Evolutionary conservation across 768 basidiomycete genomes (phyloP).

Genomic region (Crassisporium funariophilum): DNA sequence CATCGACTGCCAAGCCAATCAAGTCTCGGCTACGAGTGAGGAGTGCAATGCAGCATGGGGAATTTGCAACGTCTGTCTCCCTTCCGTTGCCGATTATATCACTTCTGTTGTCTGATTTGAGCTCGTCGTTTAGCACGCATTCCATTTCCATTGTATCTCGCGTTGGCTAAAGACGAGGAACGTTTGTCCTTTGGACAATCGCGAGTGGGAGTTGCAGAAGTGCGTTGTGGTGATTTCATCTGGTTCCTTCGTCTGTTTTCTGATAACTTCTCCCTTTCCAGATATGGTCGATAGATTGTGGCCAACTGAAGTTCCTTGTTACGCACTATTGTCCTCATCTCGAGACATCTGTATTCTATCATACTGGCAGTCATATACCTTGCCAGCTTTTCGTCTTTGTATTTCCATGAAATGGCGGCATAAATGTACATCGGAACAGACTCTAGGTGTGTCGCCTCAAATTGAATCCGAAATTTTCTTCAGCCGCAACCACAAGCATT

Average conservation of each 20-base stretch:
- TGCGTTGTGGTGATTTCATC: conserved; percentile 45
- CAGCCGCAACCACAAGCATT: no score
- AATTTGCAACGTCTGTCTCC: conserved; percentile 83
- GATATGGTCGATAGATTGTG: conserved; percentile 43
- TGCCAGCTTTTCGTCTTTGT: no score
- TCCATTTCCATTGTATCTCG: conserved; percentile 99
- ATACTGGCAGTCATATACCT: neutral
- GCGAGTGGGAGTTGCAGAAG: conserved; percentile 98
- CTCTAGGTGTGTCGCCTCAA: no score
- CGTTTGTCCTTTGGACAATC: conserved; percentile 92
- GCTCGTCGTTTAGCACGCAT: conserved; percentile 73
- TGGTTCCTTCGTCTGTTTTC: neutral
- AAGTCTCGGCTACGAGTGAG: conserved; percentile 94
- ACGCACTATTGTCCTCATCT: conserved; percentile 1
- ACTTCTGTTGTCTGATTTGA: conserved; percentile 2
- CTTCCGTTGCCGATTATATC: neutral
- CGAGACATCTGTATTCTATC: neutral
- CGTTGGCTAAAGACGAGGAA: conserved; percentile 98
- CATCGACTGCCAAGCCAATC: conserved; percentile 99
- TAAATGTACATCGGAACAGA: no score
- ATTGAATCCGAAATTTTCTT: no score
- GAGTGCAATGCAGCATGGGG: conserved; percentile 99
- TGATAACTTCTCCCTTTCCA: conserved; percentile 14
- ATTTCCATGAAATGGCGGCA: no score
- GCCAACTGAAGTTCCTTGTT: conserved; percentile 2